Evolutionary conservation across 148 eudicot genomes (phyloP), one percentile per base, ranked within the genome.

Genomic region (Spergularia marina): DNA sequence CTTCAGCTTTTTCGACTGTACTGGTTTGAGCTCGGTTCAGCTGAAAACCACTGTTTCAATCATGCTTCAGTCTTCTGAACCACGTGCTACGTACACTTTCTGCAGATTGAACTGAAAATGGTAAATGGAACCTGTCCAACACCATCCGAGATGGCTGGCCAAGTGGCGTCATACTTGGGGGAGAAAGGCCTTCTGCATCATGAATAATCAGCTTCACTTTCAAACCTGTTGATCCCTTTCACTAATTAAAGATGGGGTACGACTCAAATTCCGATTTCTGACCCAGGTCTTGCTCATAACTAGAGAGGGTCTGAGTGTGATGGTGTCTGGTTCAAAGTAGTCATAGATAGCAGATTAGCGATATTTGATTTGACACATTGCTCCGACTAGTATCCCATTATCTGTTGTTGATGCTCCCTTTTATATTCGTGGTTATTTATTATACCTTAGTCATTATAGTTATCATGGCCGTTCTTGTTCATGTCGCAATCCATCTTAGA

Each of bases 101-200:
- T 68, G 57, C 87, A 93, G 98, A 91, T 93, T 52, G 94, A 89
- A 82, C 80, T 91, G 74, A 61, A 53, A 71, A 77, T 82, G 82
- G 70, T 73, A 76, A 74, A 83, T 64, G 98, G 91, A 65, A 64
- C 82, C 39, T 89, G 90, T 77, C 90, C 94, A 13, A 70, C 91
- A 14, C 98, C 98, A 11, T 18, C 18, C 30, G 90, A 87, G 60
- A 93, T 91, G 97, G 91, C 98, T 7, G 86, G 84, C 65, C 80
- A 89, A 82, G 97, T 93, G 53, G 85, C 84, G n/a, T 82, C 94
- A 39, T 93, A 89, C 82, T 84, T 93, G 86, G 92, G 88, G 40
- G 85, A 87, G 58, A 84, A 79, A 68, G 97, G 97, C 39, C 88
- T 78, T 76, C 83, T 93, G 74, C 88, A 87, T 69, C 85, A 85